These are phyloP conservation scores for Musa troglodytarum DNA, from an alignment of 176 grass and related monocot genomes.

Conservation along the genomic window DNA sequence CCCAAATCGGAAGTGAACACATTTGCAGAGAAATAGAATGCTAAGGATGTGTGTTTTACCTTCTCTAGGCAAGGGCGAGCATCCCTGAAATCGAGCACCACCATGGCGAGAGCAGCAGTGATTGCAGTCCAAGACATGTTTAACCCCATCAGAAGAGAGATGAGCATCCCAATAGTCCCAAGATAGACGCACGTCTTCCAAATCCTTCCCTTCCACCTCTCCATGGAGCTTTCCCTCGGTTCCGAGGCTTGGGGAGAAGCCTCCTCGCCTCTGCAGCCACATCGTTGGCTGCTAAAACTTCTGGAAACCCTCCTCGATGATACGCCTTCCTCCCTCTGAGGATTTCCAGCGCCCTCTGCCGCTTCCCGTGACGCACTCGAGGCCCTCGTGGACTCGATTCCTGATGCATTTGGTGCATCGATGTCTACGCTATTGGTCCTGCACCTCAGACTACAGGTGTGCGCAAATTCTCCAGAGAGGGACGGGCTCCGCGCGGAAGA, in stretches of 20 bases:
- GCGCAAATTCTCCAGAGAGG: not conserved
- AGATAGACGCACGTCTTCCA: conserved; percentile 11
- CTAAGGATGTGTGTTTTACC: not conserved
- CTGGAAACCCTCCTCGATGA: conserved; percentile 1
- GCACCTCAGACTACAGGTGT: not conserved
- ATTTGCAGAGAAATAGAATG: no score
- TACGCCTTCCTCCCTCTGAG: not conserved
- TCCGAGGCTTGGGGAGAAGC: not conserved
- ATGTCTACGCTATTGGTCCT: not conserved
- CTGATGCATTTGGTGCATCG: conserved; percentile 2
- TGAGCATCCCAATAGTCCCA: conserved; percentile 10
- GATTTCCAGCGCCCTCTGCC: not conserved
- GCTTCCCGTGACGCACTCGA: not conserved
- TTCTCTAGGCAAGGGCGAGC: conserved; percentile 14
- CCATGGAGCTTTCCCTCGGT: not conserved
- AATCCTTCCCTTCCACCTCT: conserved; percentile 2
- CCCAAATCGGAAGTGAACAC: no score
- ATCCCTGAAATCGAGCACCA: conserved; percentile 12
- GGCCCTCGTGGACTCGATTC: not conserved
- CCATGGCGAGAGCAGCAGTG: conserved; percentile 8
- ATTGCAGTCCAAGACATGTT: conserved; percentile 16
- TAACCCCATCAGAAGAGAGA: conserved; percentile 17
- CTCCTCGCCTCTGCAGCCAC: not conserved
- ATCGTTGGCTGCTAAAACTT: not conserved
- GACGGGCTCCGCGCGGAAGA: not conserved